These are phyloP conservation scores for Malania oleifera DNA, from an alignment of 164 flowering plant species.

Conservation along the genomic window DNA sequence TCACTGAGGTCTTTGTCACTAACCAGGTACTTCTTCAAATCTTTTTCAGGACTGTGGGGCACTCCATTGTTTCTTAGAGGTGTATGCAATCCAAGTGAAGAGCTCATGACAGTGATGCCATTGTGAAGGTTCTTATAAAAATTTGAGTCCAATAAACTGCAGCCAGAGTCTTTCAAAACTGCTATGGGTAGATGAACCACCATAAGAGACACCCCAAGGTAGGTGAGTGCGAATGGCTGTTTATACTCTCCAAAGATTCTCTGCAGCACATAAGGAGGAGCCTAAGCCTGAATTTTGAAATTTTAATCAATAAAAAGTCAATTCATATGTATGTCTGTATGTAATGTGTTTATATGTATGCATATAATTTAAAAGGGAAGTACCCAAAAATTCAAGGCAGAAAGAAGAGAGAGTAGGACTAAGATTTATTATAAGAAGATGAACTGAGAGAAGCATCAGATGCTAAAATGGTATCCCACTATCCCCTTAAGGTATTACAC, in stretches of 20 bases:
- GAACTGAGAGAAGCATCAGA: too few relatives aligned
- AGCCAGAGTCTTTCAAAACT: slow-evolving; percentile 35
- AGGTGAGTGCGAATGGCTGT: slow-evolving; percentile 63
- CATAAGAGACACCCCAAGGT: slow-evolving; percentile 66
- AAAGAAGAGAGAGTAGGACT: neutral
- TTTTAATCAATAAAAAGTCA: neutral
- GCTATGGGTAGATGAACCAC: slow-evolving; percentile 54
- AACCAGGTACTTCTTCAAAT: slow-evolving; percentile 17
- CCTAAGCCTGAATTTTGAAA: neutral
- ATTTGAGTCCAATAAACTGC: slow-evolving; percentile 8
- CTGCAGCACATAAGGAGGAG: slow-evolving; percentile 32
- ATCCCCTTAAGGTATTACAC: too few relatives aligned
- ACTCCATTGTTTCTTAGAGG: slow-evolving; percentile 34
- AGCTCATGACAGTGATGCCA: slow-evolving; percentile 5
- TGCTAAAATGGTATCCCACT: too few relatives aligned
- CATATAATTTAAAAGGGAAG: too few relatives aligned
- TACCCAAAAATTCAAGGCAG: neutral
- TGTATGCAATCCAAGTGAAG: slow-evolving; percentile 30
- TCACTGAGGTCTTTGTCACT: slow-evolving; percentile 30
- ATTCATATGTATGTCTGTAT: too few relatives aligned
- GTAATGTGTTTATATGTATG: too few relatives aligned
- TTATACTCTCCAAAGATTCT: slow-evolving; percentile 44
- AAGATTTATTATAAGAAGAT: too few relatives aligned
- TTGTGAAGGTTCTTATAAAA: slow-evolving; percentile 8
- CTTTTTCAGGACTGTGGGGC: slow-evolving; percentile 23